phyloP scores from a whole-genome alignment of 2,329 filamentous ascomycete genomes.

The Stagonosporopsis cucurbitacearum region DNA sequence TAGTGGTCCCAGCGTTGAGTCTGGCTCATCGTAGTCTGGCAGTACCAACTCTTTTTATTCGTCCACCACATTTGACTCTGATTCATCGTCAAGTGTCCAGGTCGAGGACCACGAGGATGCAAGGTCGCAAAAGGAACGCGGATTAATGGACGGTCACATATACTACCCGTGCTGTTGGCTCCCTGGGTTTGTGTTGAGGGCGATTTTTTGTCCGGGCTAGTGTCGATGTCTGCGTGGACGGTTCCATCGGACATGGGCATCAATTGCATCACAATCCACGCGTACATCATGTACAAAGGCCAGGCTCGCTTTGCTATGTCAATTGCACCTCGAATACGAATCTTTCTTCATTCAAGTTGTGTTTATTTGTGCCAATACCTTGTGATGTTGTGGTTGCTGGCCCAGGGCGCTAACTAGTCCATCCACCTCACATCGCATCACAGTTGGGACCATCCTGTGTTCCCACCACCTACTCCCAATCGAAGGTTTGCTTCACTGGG shows the following conservation, averaged over 20 bases:
- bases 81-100: slow-evolving; percentile 23
- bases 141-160: slow-evolving; percentile 33
- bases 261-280: background rate
- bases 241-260: background rate
- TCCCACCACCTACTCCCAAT: background rate
- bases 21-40: slow-evolving; percentile 36
- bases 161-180: slow-evolving; percentile 46
- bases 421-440: too few species aligned
- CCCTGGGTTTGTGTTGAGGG: slow-evolving; percentile 41
- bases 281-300: background rate
- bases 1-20: slow-evolving; percentile 37
- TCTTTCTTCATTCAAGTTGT: background rate
- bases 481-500: slow-evolving; percentile 1
- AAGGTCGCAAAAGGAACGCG: slow-evolving; percentile 32
- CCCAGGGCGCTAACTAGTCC: background rate
- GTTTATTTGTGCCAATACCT: background rate
- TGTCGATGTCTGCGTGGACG: background rate
- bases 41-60: slow-evolving; percentile 25
- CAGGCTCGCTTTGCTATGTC: background rate
- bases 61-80: slow-evolving; percentile 2
- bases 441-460: background rate
- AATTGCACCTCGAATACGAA: background rate
- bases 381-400: background rate
- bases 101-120: slow-evolving; percentile 30
- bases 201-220: slow-evolving; percentile 44